Percentiles rank a stretch among this genome's conserved stretches.
These are phyloP conservation scores for Flaveria linearis DNA, from an alignment of 129 eudicot species.

Conservation along the genomic window DNA sequence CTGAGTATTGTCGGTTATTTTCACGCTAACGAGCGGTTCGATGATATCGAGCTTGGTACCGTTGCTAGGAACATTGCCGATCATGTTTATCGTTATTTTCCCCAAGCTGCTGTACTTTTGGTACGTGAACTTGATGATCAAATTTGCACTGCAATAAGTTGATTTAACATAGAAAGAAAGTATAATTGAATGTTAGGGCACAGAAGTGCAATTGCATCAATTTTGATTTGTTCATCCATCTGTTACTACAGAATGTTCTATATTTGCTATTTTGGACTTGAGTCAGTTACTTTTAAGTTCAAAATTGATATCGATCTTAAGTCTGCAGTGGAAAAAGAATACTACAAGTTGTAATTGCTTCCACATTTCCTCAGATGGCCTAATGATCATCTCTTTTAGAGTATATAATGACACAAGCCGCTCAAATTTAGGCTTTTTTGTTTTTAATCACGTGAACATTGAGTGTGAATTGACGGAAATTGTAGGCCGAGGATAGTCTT, in stretches of 20 bases:
- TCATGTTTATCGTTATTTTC: slow-evolving; percentile 74
- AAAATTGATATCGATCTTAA: neutral
- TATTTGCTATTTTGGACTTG: neutral
- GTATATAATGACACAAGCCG: neutral
- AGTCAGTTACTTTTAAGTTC: neutral
- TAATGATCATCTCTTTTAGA: neutral
- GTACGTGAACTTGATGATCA: slow-evolving; percentile 34
- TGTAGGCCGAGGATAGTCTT: neutral
- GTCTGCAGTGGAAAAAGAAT: slow-evolving; percentile 8
- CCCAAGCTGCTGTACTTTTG: slow-evolving; percentile 79
- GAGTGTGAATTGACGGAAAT: neutral
- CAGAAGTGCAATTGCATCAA: neutral
- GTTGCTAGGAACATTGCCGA: slow-evolving; percentile 90
- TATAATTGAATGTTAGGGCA: neutral
- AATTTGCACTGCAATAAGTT: neutral
- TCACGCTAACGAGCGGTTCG: slow-evolving; percentile 94
- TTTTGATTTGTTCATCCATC: neutral
- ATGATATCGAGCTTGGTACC: slow-evolving; percentile 69
- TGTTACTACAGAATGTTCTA: neutral
- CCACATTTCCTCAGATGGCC: neutral
- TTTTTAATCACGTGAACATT: neutral
- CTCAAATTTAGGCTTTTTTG: neutral
- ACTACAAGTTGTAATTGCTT: neutral
- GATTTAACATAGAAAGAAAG: neutral
- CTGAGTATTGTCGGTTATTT: slow-evolving; percentile 92